Evolutionary conservation across 129 eudicot species (phyloP), one percentile per base, ranked within the genome.

Genomic region (Artemisia annua): DNA sequence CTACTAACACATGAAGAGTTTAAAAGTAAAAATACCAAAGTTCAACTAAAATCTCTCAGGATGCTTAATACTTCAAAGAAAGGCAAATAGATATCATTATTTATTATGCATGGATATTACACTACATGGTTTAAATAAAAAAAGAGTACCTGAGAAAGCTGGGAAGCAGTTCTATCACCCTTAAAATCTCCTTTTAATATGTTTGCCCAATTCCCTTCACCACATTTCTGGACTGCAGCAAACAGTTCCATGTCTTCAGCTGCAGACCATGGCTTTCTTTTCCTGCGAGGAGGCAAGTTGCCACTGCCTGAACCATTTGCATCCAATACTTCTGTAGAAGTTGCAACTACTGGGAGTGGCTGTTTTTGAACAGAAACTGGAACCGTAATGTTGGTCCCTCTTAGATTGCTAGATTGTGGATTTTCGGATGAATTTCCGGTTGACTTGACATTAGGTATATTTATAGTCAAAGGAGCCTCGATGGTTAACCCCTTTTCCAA

Each of bases 131-230:
- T 39, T 39, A 39, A 39, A 39, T 39, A 39, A 39, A 39, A 39
- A 39, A 39, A 7, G 11, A 1, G 46, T 39, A 93, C 98, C 95
- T 93, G 95, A 64, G 96, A 87, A 17, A 93, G 80, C 76, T 93
- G 97, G 63, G 92, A 78, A 53, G 98, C 82, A 55, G 91, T 84
- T 81, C 97, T 85, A 49, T 87, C 97, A 22, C 86, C 81, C 82
- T 87, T 84, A 72, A 85, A 92, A 73, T 87, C 89, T 49, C 83
- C 87, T 85, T 85, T 85, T 15, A 87, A 76, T 26, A 93, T 87
- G 83, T 51, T 84, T 24, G 90, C 96, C 98, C 98, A 93, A 83
- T 86, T 93, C 52, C 90, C 92, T 83, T 89, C 98, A 55, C 96
- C 98, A 63, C 78, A 85, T 77, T 87, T 89, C 61, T 86, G 76